Evolutionary conservation across 169 alveolate species (phyloP).

Genomic region (Cyclospora cayetanensis): DNA sequence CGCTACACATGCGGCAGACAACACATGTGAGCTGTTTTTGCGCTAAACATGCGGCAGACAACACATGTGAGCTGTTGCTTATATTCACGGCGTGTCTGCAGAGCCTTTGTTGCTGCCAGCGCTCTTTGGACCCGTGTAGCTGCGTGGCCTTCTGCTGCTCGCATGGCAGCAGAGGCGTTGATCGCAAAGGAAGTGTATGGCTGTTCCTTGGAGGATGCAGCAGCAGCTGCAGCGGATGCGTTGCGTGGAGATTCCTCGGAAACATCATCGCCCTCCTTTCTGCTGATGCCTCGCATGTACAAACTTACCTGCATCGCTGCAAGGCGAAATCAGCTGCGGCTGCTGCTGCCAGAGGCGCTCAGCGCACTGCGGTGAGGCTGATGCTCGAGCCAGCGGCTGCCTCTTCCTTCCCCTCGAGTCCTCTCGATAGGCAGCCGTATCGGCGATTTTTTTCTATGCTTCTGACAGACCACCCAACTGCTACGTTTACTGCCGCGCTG

Average conservation of each 20-base stretch:
- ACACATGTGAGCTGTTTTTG: too few species aligned
- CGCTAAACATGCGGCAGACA: too few species aligned
- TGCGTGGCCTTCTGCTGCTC: constrained; percentile 66
- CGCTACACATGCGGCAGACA: too few species aligned
- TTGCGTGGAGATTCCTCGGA: background rate
- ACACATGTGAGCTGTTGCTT: too few species aligned
- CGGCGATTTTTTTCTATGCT: too few species aligned
- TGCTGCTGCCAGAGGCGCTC: constrained; percentile 57
- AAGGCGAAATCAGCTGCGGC: constrained; percentile 46
- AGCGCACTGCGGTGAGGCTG: constrained; percentile 61
- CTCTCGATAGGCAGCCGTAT: too few species aligned
- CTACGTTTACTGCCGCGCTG: too few species aligned
- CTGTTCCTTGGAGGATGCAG: constrained; percentile 11
- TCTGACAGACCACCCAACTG: too few species aligned
- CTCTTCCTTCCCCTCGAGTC: too few species aligned
- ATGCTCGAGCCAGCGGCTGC: too few species aligned
- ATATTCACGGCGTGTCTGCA: too few species aligned
- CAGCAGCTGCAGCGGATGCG: constrained; percentile 63
- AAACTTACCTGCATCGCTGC: constrained; percentile 40
- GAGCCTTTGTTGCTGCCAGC: constrained; percentile 66
- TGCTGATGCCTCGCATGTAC: constrained; percentile 60
- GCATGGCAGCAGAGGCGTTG: constrained; percentile 57
- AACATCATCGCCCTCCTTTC: constrained; percentile 40
- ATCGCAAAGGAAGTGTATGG: constrained; percentile 55
- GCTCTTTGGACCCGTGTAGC: constrained; percentile 59